Conservation (phyloP, 179 eudicot genomes). For the Actinidia arguta region DNA sequence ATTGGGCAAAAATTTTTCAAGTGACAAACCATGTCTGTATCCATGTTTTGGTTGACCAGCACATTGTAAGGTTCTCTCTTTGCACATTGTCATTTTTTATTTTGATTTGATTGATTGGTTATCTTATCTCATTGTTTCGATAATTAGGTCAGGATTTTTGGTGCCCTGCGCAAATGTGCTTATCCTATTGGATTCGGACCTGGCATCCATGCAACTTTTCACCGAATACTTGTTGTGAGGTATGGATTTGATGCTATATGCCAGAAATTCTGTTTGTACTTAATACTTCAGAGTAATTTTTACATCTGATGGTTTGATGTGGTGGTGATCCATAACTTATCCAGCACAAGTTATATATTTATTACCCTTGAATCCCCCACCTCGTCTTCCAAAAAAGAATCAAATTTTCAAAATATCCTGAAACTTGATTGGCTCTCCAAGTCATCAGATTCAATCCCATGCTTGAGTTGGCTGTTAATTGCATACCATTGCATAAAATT, state of each 20-base stretch:
- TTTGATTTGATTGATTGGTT: slow-evolving; percentile 24
- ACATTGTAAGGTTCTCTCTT: slow-evolving; percentile 47
- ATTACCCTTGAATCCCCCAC: not conserved
- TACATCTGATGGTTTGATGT: not conserved
- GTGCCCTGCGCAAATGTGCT: slow-evolving; percentile 46
- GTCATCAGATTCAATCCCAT: not conserved
- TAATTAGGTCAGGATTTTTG: slow-evolving; percentile 65
- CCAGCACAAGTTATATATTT: not conserved
- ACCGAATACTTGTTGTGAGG: slow-evolving; percentile 74
- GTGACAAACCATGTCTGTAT: slow-evolving; percentile 44
- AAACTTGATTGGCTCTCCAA: slow-evolving; percentile 4
- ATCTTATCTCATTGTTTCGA: slow-evolving; percentile 19
- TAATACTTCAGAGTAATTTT: not conserved
- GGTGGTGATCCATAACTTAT: not conserved
- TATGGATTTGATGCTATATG: slow-evolving; percentile 34
- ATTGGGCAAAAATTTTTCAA: slow-evolving; percentile 33
- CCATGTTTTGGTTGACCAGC: slow-evolving; percentile 67
- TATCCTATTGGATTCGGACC: slow-evolving; percentile 81
- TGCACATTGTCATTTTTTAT: slow-evolving; percentile 16
- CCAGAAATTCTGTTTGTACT: not conserved
- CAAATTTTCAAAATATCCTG: not conserved
- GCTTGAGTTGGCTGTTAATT: not conserved
- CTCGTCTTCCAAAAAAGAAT: not conserved
- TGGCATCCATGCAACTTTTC: slow-evolving; percentile 71
- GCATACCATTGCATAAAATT: not conserved